phyloP scores from a whole-genome alignment of 352 stramenopile genomes.

The Pythium folliculosum region DNA sequence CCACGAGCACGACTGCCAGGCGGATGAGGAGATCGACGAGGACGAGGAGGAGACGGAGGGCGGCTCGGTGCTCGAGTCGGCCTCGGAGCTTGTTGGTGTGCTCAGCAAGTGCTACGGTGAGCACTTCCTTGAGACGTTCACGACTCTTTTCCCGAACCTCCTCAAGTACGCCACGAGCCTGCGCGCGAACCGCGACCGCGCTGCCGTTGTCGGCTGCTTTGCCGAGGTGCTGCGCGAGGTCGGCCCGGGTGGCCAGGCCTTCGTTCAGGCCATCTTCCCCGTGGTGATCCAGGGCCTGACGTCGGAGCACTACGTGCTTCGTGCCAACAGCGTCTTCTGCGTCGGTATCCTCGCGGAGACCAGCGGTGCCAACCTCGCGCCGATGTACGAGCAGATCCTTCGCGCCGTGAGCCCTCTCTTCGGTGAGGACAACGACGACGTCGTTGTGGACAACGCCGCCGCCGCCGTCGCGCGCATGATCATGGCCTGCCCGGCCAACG shows the following conservation, averaged over 20 bases:
- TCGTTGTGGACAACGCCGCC: conserved; percentile 92
- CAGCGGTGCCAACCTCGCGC: conserved; percentile 68
- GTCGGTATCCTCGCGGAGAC: conserved; percentile 91
- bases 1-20: conserved; percentile 91
- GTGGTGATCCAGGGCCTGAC: conserved; percentile 89
- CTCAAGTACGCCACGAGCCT: conserved; percentile 91
- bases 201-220: conserved; percentile 94
- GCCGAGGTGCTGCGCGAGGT: conserved; percentile 94
- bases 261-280: conserved; percentile 89
- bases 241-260: conserved; percentile 76
- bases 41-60: conserved; percentile 93
- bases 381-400: conserved; percentile 91
- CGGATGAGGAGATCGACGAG: conserved; percentile 79
- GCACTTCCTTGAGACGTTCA: conserved; percentile 90
- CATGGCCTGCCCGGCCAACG: conserved; percentile 62
- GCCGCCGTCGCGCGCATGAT: conserved; percentile 95
- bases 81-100: conserved; percentile 93
- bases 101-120: conserved; percentile 94
- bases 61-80: conserved; percentile 92
- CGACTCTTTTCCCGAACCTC: conserved; percentile 90
- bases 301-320: conserved; percentile 92
- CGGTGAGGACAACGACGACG: conserved; percentile 87
- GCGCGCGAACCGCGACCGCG: conserved; percentile 89
- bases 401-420: conserved; percentile 92
- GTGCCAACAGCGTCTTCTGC: conserved; percentile 95